Evolutionary conservation across 257 asterid species (phyloP), one percentile per base, ranked within the genome.

Genomic region (Ilex aquifolium): DNA sequence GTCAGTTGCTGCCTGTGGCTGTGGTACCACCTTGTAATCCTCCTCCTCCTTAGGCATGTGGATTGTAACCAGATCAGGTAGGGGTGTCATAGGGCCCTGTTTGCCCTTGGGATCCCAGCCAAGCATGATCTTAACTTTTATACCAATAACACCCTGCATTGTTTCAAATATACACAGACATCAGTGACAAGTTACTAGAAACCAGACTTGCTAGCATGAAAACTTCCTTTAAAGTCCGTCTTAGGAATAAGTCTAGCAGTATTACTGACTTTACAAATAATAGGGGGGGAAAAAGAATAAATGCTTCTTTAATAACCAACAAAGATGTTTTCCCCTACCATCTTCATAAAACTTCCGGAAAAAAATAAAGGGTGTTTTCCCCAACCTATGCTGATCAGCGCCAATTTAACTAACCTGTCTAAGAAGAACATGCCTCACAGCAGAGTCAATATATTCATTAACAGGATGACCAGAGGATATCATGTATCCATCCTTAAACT

Each of bases 71-170:
- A 80, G 84, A 69, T 83, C 90, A 0, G 90, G 85, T 5, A 80
- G 42, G 4, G 90, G 90, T 48, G 78, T 83, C 32, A 67, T 36
- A 0, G 83, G 85, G 2, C 87, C 86, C 29, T 74, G 77, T 77
- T 83, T 83, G 8, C 86, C 88, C 68, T 75, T 75, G 3, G 80
- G 84, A 58, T 80, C 90, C 88, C 90, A 84, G 40, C 68, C 88
- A 52, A 84, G 88, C 90, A 83, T 83, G 69, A 83, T 83, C 80
- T 81, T 83, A 46, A 83, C 87, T 54, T 78, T 78, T 72, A 83
- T 83, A 13, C 77, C 80, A 52, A 78, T 68, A 32, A 78, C 83
- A 54, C 86, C 90, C 90, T 79, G 53, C 61, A 55, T 16, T 9
- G 42, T 36, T 36, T 36, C 27, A 21, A 21, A 21, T 21, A 21